Evolutionary conservation across 2,329 filamentous ascomycete species (phyloP).

Genomic region (Xylariomycetidae sp.): DNA sequence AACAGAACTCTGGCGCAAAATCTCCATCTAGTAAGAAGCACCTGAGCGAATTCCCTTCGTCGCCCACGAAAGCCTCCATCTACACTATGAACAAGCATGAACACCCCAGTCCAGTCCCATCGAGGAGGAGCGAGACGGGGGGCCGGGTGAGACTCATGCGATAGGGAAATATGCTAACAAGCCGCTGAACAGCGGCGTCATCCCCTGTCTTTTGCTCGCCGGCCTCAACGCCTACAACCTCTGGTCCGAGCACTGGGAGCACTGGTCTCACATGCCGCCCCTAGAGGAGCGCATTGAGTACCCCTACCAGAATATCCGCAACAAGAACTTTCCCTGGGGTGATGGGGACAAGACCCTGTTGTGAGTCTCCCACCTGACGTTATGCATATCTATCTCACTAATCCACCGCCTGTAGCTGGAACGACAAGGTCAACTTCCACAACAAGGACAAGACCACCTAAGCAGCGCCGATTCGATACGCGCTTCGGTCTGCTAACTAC

Average conservation of each 20-base stretch:
- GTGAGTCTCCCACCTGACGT: constrained; percentile 42
- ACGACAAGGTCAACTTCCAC: constrained; percentile 92
- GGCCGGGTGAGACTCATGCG: no score
- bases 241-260: constrained; percentile 96
- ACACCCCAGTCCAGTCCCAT: no score
- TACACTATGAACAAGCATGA: no score
- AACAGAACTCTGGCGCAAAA: constrained; percentile 94
- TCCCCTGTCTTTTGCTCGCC: constrained; percentile 68
- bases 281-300: constrained; percentile 91
- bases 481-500: no score
- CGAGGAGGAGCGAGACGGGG: no score
- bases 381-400: constrained; percentile 9
- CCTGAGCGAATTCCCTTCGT: constrained; percentile 1
- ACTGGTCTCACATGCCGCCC: constrained; percentile 80
- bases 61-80: no score
- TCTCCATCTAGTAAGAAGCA: constrained; percentile 81
- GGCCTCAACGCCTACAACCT: constrained; percentile 81
- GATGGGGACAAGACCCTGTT: constrained; percentile 87
- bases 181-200: constrained; percentile 57
- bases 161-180: no score
- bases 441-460: constrained; percentile 73
- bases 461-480: no score
- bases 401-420: constrained; percentile 91
- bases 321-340: constrained; percentile 93
- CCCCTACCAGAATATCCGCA: constrained; percentile 94